Base-by-base conservation (phyloP, 441 rosid genomes). In the Gossypium aridum region DNA sequence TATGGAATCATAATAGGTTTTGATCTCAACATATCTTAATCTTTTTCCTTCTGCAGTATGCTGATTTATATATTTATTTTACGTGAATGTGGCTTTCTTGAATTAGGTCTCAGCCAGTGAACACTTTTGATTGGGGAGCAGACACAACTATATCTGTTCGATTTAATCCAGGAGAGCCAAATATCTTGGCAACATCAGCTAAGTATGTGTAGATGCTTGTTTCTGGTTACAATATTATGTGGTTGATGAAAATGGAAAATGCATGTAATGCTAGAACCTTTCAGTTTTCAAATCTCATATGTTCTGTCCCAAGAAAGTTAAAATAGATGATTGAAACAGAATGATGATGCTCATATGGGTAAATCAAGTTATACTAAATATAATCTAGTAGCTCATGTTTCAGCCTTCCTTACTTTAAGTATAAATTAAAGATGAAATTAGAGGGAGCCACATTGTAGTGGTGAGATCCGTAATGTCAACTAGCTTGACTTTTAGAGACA, bases 1-100 rank as follows among this genome's bases (percentile, higher is more conserved):
- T 93, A 86, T 96, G 98, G 97, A 88, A 91, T 82, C 97, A 92
- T 76, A 92, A 92, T 80, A 92, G 99, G 99, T 95, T 79, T 60
- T 70, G 26, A 75, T 73, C 75, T 67, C 45, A 57, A 51, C 60
- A 39, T 68, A 10, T 54, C 55, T 64, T 8, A 3, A 14, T 64
- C 19, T 56, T 47, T n/a, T 17, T 2, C 26, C 43, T 70, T 28
- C 62, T 10, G 26, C 4, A 2, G 4, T 3, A 70, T 34, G 26
- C 71, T 22, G 53, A 12, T 56, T 62, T 4, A 72, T 72, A 75
- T 57, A 65, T 49, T 49, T 51, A n/a, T 17, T 62, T 77, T 31
- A 64, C 54, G 64, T 76, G 25, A 57, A 7, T 61, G 3, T 76
- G 2, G 34, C 39, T 76, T 66, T 17, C 67, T 77, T 64, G 62